phyloP scores from a whole-genome alignment of 352 stramenopile genomes.

The Globisporangium echinulatum region DNA sequence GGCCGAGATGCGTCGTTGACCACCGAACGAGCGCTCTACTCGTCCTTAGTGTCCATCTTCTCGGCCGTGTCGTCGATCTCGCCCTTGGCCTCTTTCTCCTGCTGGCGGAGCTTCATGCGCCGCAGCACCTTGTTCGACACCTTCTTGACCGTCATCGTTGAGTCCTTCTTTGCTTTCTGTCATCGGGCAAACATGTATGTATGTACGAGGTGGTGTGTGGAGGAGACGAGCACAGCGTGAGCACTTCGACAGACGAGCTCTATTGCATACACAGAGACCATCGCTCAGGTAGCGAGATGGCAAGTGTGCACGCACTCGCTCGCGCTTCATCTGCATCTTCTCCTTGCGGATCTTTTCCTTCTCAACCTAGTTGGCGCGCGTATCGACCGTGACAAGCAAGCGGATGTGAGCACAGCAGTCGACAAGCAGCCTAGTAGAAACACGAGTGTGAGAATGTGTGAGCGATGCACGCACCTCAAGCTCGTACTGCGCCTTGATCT shows the following conservation, averaged over 20 bases:
- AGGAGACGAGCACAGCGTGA: too few relatives aligned
- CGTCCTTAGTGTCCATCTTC: constrained; percentile 54
- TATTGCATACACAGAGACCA: too few relatives aligned
- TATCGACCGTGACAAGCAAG: neutral
- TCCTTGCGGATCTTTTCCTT: constrained; percentile 68
- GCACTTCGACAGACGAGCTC: too few relatives aligned
- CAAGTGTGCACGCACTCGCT: constrained; percentile 27
- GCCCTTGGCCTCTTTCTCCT: constrained; percentile 47
- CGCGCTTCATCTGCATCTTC: constrained; percentile 64
- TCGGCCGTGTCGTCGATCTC: constrained; percentile 28
- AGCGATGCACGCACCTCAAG: constrained; percentile 33
- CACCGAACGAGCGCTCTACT: too few relatives aligned
- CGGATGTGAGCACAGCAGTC: too few relatives aligned
- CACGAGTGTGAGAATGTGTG: neutral
- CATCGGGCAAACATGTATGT: neutral
- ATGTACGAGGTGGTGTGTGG: neutral
- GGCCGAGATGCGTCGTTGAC: too few relatives aligned
- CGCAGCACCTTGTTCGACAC: constrained; percentile 67
- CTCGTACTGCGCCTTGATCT: constrained; percentile 79
- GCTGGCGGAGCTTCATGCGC: constrained; percentile 50
- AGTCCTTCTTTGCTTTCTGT: constrained; percentile 55
- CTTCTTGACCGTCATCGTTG: constrained; percentile 53
- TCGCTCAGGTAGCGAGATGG: too few relatives aligned
- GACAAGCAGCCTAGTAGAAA: too few relatives aligned
- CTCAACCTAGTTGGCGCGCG: constrained; percentile 11